Percentiles rank a stretch among this genome's conserved stretches.
Evolutionary conservation across 768 basidiomycete species (phyloP).

Genomic region (Hemileccinum rubropunctum): DNA sequence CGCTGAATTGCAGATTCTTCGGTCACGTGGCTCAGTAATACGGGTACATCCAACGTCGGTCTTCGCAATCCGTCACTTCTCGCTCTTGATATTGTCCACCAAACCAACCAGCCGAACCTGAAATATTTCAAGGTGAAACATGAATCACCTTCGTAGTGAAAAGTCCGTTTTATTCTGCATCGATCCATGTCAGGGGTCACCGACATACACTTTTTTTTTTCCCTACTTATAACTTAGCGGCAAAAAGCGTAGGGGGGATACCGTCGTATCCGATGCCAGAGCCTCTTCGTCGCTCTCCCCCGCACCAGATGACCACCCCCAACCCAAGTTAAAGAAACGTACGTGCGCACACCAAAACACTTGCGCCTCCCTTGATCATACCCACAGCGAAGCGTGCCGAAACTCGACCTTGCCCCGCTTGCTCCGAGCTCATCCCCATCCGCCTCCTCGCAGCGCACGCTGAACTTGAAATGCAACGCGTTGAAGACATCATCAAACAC

Average conservation of each 20-base stretch:
- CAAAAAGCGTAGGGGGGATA: constrained; percentile 44
- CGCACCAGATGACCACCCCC: constrained; percentile 25
- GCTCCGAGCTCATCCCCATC: constrained; percentile 67
- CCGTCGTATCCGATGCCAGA: constrained; percentile 10
- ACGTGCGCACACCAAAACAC: constrained; percentile 19
- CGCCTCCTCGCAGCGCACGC: constrained; percentile 67
- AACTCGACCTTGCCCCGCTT: constrained; percentile 73
- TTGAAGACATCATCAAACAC: constrained; percentile 62
- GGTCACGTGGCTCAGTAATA: constrained; percentile 7
- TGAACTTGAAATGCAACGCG: constrained; percentile 63
- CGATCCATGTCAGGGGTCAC: not conserved
- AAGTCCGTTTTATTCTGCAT: constrained; percentile 25
- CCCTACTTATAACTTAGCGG: constrained; percentile 31
- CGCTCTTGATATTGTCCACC: constrained; percentile 1
- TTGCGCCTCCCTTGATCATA: not conserved
- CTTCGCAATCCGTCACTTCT: constrained; percentile 9
- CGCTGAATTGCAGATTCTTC: too few species aligned
- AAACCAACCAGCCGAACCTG: not conserved
- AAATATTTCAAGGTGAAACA: too few species aligned
- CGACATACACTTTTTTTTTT: not conserved
- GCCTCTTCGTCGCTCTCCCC: constrained; percentile 36
- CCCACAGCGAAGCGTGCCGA: constrained; percentile 65
- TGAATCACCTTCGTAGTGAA: constrained; percentile 11
- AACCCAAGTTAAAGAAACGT: constrained; percentile 49
- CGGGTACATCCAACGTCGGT: constrained; percentile 12